Evolutionary conservation across 257 asterid species (phyloP).

Genomic region (Nicotiana tabacum): DNA sequence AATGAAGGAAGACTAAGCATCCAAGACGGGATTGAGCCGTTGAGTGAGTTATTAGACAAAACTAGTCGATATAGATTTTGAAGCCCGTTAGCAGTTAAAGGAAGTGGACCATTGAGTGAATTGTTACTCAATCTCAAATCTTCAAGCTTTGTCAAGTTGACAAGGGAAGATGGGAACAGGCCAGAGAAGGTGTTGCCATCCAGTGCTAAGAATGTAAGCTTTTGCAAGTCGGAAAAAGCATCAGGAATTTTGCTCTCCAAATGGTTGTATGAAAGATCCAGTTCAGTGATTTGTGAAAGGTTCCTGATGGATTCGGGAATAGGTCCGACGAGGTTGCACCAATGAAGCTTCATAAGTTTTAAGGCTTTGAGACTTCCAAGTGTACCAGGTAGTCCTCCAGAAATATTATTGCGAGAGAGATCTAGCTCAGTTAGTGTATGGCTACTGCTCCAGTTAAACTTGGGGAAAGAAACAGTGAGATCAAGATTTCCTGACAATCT

Average conservation of each 20-base stretch:
- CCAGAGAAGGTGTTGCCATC: not conserved
- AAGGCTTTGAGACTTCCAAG: not conserved
- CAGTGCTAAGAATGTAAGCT: not conserved
- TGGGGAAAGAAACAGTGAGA: not conserved
- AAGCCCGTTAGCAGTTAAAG: not conserved
- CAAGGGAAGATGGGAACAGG: not conserved
- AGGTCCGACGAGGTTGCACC: not conserved
- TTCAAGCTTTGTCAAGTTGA: not conserved
- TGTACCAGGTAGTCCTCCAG: not conserved
- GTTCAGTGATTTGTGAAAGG: not conserved
- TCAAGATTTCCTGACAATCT: accelerated
- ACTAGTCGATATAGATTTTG: not conserved
- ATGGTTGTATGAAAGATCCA: not conserved
- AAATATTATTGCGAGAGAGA: not conserved
- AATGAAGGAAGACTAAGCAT: not conserved
- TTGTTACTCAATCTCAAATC: not conserved
- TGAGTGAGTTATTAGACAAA: not conserved
- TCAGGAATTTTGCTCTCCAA: not conserved
- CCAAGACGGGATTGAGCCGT: not conserved
- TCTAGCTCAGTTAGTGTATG: not conserved
- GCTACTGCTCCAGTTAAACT: not conserved
- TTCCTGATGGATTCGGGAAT: not conserved
- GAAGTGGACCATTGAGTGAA: not conserved
- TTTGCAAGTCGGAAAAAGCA: not conserved
- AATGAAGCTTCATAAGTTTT: not conserved